A percentile compares a stretch with the other conserved stretches of the same genome.
Conservation (phyloP, 371 early-diverging fungal genomes). For the Conidiobolus incongruus region DNA sequence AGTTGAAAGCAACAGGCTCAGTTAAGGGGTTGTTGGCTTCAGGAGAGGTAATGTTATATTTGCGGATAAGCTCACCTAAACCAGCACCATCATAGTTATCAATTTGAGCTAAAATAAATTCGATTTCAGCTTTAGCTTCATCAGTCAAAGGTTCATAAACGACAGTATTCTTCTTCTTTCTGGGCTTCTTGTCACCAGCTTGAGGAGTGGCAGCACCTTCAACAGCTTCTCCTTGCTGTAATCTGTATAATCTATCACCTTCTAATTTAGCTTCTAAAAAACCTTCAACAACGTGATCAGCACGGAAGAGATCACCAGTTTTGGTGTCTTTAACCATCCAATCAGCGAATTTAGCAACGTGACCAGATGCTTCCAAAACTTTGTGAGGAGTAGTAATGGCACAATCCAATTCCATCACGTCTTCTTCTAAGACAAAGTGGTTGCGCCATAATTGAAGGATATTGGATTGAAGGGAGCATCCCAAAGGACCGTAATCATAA, state of each 20-base stretch:
- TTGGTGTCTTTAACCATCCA: slow-evolving; percentile 91
- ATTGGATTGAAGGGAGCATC: slow-evolving; percentile 89
- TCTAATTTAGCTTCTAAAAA: slow-evolving; percentile 76
- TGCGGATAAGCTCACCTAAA: slow-evolving; percentile 68
- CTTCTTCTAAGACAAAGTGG: slow-evolving; percentile 96
- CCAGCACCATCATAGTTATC: slow-evolving; percentile 83
- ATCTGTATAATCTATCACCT: slow-evolving; percentile 48
- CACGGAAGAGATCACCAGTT: slow-evolving; percentile 92
- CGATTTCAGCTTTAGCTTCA: slow-evolving; percentile 39
- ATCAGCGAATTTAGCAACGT: slow-evolving; percentile 99
- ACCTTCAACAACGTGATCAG: slow-evolving; percentile 95
- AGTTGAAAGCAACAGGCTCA: slow-evolving; percentile 84
- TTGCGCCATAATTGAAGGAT: slow-evolving; percentile 82
- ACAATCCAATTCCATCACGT: slow-evolving; percentile 97
- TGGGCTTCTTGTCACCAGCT: slow-evolving; percentile 20
- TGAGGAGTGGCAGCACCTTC: slow-evolving; percentile 10
- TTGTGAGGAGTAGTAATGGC: slow-evolving; percentile 93
- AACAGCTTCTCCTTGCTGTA: slow-evolving; percentile 18
- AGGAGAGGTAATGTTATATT: slow-evolving; percentile 76
- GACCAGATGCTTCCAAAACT: slow-evolving; percentile 98
- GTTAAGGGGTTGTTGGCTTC: slow-evolving; percentile 83
- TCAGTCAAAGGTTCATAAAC: slow-evolving; percentile 43
- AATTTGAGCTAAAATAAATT: slow-evolving; percentile 76
- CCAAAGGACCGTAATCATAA: slow-evolving; percentile 97
- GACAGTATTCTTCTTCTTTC: slow-evolving; percentile 46